Percentiles rank a stretch among this genome's conserved stretches.
phyloP scores from a whole-genome alignment of 2,329 filamentous ascomycete genomes.

The Pseudocercospora eumusae region DNA sequence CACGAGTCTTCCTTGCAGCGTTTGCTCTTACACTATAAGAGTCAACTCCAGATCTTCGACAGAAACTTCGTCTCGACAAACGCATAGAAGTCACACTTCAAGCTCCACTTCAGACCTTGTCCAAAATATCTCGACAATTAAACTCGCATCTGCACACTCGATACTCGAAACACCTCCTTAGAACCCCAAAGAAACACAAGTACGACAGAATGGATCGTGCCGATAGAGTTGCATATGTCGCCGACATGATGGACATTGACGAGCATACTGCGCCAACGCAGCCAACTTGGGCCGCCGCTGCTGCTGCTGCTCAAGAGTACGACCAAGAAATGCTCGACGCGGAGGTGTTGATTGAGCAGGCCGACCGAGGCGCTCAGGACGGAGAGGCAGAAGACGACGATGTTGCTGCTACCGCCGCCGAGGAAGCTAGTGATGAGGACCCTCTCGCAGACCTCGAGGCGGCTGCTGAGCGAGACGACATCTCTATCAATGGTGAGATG shows the following conservation, averaged over 20 bases:
- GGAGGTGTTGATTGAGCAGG: neutral
- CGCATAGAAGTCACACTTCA: neutral
- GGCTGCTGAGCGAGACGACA: neutral
- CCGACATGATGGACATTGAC: neutral
- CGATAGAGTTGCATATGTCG: neutral
- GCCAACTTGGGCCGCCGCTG: neutral
- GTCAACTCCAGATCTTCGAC: neutral
- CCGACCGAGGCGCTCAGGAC: neutral
- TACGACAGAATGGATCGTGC: neutral
- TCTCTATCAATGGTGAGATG: neutral
- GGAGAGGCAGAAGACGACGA: neutral
- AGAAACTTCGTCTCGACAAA: neutral
- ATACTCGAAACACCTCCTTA: neutral
- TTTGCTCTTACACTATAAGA: neutral
- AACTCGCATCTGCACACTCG: neutral
- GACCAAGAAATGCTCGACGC: neutral
- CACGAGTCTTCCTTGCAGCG: neutral
- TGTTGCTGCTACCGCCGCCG: neutral
- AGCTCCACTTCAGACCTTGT: neutral
- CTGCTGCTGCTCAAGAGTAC: too few relatives aligned
- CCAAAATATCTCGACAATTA: neutral
- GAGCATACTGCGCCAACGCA: neutral
- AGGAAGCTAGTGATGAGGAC: neutral
- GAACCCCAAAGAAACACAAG: too few relatives aligned
- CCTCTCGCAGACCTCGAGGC: neutral